Percentiles rank a stretch among this genome's conserved stretches.
These are phyloP conservation scores for Monosporascus sp. DNA, from an alignment of 2,329 filamentous ascomycete genomes.

Conservation along the genomic window DNA sequence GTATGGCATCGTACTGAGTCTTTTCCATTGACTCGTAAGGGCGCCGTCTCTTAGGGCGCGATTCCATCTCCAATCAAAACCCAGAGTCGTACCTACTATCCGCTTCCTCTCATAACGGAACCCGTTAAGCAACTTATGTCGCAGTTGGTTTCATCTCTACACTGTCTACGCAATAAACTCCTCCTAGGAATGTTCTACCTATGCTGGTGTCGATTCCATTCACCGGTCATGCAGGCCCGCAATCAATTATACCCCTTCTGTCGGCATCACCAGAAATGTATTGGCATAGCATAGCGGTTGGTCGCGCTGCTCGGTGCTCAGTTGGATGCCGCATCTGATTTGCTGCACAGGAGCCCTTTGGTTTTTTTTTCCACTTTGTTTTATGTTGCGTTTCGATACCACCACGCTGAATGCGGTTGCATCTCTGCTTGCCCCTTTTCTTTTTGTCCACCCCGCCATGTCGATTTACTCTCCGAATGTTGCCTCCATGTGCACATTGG, in stretches of 20 bases:
- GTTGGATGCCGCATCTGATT: slow-evolving; percentile 26
- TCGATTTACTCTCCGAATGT: slow-evolving; percentile 1
- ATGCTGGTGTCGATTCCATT: slow-evolving; percentile 8
- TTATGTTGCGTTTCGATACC: slow-evolving; percentile 7
- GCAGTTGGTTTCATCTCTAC: neutral
- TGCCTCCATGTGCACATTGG: neutral
- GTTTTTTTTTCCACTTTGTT: slow-evolving; percentile 13
- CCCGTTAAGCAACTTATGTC: neutral
- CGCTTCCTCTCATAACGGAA: neutral
- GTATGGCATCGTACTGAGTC: slow-evolving; percentile 59
- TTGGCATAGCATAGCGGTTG: slow-evolving; percentile 25
- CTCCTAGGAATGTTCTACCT: slow-evolving; percentile 1
- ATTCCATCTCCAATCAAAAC: neutral
- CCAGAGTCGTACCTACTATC: neutral
- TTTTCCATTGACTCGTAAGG: slow-evolving; percentile 1
- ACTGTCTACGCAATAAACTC: neutral
- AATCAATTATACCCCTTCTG: slow-evolving; percentile 21
- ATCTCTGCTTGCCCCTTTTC: slow-evolving; percentile 2
- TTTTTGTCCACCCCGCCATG: slow-evolving; percentile 1
- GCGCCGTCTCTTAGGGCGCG: slow-evolving; percentile 1
- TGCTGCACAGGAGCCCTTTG: slow-evolving; percentile 12
- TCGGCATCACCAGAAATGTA: slow-evolving; percentile 24
- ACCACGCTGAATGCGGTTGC: slow-evolving; percentile 13
- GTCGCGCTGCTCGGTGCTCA: slow-evolving; percentile 22
- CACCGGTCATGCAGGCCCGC: neutral